phyloP scores from a whole-genome alignment of 2,329 filamentous ascomycete species.

The Colletotrichum eleusines region DNA sequence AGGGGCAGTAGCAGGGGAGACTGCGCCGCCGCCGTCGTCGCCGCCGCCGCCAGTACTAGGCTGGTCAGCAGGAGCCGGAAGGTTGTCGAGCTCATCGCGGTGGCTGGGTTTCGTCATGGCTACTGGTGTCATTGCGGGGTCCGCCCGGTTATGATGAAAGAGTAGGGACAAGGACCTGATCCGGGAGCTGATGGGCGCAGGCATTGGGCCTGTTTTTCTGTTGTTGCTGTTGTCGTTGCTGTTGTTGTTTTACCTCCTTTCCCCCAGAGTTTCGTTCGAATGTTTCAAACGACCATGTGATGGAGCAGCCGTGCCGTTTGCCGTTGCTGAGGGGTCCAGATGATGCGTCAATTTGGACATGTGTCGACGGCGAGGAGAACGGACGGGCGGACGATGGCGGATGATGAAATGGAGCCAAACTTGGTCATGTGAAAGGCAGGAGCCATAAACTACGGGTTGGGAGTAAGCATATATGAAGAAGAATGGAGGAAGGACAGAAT shows the following conservation, averaged over 20 bases:
- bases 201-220: constrained; percentile 25
- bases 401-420: background rate
- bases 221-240: no score
- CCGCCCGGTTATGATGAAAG: constrained; percentile 28
- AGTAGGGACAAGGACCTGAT: constrained; percentile 30
- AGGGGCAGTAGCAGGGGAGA: background rate
- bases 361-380: background rate
- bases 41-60: background rate
- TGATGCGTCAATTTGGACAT: background rate
- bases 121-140: constrained; percentile 19
- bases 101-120: constrained; percentile 37
- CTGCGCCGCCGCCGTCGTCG: background rate
- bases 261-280: background rate
- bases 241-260: background rate
- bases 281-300: constrained; percentile 4
- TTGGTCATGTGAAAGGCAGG: constrained; percentile 3
- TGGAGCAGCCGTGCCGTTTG: background rate
- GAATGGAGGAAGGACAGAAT: background rate
- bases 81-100: constrained; percentile 15
- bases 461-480: constrained; percentile 6
- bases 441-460: background rate
- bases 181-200: constrained; percentile 34
- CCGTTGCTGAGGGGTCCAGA: background rate
- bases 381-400: background rate
- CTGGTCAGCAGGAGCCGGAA: constrained; percentile 10